These are phyloP conservation scores for Aspergillus hiratsukae DNA, from an alignment of 2,329 filamentous ascomycete species.

Conservation along the genomic window DNA sequence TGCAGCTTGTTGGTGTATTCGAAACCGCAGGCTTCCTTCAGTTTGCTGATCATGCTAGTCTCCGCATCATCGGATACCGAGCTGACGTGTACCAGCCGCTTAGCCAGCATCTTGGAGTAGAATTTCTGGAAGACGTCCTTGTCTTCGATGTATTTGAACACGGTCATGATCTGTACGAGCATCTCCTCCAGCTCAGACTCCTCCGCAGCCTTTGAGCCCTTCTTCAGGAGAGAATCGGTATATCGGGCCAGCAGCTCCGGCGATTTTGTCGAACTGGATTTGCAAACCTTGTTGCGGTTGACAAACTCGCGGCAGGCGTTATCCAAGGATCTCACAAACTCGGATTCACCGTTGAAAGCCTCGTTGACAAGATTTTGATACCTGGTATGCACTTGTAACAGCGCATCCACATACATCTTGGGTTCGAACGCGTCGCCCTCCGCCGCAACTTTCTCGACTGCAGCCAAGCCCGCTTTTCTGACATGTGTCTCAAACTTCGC, in stretches of 20 bases:
- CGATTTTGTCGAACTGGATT: slow-evolving; percentile 85
- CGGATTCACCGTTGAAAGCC: slow-evolving; percentile 90
- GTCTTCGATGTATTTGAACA: slow-evolving; percentile 99
- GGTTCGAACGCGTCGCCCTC: slow-evolving; percentile 89
- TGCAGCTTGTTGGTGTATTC: slow-evolving; percentile 99
- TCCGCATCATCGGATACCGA: slow-evolving; percentile 96
- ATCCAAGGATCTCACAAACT: slow-evolving; percentile 92
- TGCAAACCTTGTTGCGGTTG: slow-evolving; percentile 95
- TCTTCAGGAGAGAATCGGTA: slow-evolving; percentile 85
- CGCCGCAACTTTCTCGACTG: slow-evolving; percentile 84
- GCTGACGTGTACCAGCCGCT: slow-evolving; percentile 88
- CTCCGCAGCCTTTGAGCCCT: slow-evolving; percentile 83
- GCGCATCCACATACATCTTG: slow-evolving; percentile 91
- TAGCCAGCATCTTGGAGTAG: slow-evolving; percentile 93
- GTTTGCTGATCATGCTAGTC: slow-evolving; percentile 98
- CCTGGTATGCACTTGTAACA: slow-evolving; percentile 89
- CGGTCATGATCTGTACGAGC: slow-evolving; percentile 91
- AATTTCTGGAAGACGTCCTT: slow-evolving; percentile 99
- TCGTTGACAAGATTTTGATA: slow-evolving; percentile 88
- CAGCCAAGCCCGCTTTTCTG: slow-evolving; percentile 77
- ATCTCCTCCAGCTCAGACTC: slow-evolving; percentile 90
- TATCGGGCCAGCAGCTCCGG: slow-evolving; percentile 95
- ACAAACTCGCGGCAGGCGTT: slow-evolving; percentile 98
- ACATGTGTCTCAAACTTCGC: slow-evolving; percentile 89
- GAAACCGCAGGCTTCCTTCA: slow-evolving; percentile 97